A percentile compares a stretch with the other conserved stretches of the same genome.
Evolutionary conservation across 2,329 filamentous ascomycete species (phyloP).

Genomic region (Nannizzia gypsea): DNA sequence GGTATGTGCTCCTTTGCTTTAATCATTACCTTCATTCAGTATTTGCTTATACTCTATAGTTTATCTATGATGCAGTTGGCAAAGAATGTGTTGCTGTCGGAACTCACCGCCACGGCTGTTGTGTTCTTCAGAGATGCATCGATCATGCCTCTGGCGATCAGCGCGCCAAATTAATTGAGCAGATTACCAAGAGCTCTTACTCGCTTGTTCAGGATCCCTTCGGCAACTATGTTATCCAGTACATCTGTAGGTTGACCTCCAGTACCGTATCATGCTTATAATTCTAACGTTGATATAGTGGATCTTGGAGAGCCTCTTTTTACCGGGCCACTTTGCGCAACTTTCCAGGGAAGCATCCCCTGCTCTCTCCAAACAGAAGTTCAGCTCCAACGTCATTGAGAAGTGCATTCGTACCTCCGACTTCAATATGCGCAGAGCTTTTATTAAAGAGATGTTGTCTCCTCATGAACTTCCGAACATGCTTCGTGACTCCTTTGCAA

Average conservation of each 20-base stretch:
- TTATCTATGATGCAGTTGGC: slow-evolving; percentile 94
- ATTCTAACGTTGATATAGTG: slow-evolving; percentile 29
- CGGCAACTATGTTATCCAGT: slow-evolving; percentile 97
- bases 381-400: slow-evolving; percentile 98
- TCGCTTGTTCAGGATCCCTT: slow-evolving; percentile 90
- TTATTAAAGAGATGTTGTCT: slow-evolving; percentile 70
- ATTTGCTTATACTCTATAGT: slow-evolving; percentile 32
- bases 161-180: slow-evolving; percentile 71
- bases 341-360: slow-evolving; percentile 62
- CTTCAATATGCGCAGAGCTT: slow-evolving; percentile 59
- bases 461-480: slow-evolving; percentile 70
- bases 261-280: background rate
- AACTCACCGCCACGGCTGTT: slow-evolving; percentile 95
- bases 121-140: slow-evolving; percentile 94
- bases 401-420: slow-evolving; percentile 83
- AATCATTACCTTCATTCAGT: background rate
- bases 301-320: slow-evolving; percentile 80
- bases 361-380: slow-evolving; percentile 86
- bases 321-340: slow-evolving; percentile 74
- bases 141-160: slow-evolving; percentile 88
- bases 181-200: slow-evolving; percentile 82
- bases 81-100: slow-evolving; percentile 78
- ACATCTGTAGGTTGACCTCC: slow-evolving; percentile 49
- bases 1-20: slow-evolving; percentile 15
- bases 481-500: slow-evolving; percentile 84